Conservation (phyloP, 2,329 filamentous ascomycete genomes). For the Cercospora berteroae region DNA sequence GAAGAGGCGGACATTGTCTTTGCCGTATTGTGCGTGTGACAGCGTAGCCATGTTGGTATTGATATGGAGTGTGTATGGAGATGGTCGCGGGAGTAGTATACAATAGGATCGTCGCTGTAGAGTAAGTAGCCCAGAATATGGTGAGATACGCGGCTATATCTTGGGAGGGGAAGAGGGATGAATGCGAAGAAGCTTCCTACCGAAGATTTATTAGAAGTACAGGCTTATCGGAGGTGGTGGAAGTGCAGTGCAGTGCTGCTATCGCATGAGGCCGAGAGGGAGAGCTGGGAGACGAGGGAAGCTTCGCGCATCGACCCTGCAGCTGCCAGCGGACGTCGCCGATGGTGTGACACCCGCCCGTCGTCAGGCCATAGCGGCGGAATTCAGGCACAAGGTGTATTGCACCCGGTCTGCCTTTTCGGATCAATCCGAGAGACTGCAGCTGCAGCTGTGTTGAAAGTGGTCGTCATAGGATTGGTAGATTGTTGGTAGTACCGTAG, state of each 20-base stretch:
- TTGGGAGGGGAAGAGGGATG: not conserved
- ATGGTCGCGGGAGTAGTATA: not conserved
- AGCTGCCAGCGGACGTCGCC: slow-evolving; percentile 4
- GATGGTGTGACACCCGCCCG: not conserved
- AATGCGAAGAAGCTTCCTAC: slow-evolving; percentile 6
- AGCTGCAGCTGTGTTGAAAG: not conserved
- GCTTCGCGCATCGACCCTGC: not conserved
- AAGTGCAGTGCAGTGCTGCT: not conserved
- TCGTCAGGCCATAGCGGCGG: not conserved
- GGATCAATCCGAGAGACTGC: not conserved
- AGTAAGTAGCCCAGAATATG: not conserved
- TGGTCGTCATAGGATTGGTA: not conserved
- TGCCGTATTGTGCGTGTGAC: slow-evolving; percentile 70
- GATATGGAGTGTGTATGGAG: not conserved
- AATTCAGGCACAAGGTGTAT: not conserved
- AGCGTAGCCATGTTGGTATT: slow-evolving; percentile 46
- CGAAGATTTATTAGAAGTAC: slow-evolving; percentile 6
- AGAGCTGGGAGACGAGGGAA: not conserved
- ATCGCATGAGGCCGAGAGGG: slow-evolving; percentile 7
- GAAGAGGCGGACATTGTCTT: slow-evolving; percentile 98
- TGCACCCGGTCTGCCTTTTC: not conserved
- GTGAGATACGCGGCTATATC: not conserved
- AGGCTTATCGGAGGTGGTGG: slow-evolving; percentile 11
- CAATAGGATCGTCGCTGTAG: not conserved
- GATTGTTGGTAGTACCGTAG: not conserved